Evolutionary conservation across 2,329 filamentous ascomycete species (phyloP), one percentile per base, ranked within the genome.

Genomic region (Xylaria digitata): DNA sequence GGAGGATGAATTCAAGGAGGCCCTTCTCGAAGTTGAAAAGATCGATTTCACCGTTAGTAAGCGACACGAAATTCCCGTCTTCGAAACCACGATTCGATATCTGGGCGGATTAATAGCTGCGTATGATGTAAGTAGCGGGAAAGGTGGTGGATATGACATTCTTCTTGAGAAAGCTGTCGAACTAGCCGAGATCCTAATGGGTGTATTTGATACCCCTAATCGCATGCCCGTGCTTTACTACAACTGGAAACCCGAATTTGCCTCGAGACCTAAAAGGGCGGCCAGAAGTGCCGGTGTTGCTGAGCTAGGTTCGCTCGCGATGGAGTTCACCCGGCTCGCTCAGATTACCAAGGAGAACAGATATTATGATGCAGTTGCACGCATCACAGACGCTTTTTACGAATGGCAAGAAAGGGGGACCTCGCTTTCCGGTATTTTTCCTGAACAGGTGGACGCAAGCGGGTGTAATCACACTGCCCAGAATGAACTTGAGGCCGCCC

Each of bases 1-100:
- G 77, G 84, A 84, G 65, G 80, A 86, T 0, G 90, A 92, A 65
- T 93, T 92, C 73, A 82, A 87, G 46, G 85, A 88, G 72, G 90
- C 90, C 2, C 85, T 90, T 3, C 78, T 83, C 50, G 87, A 86
- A 23, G 75, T 78, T 13, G 77, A 78, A 45, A 79, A 80, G 45
- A 95, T 97, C 65, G 93, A 97, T 78, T 97, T 97, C 73, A 96
- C 92, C 2, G 91, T 87, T 11, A 90, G 88, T 2, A 76, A 79
- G 15, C 84, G 89, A 55, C 77, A 80, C 43, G 87, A 92, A 54
- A 96, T 97, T 52, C 94, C 93, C n/a, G 85, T 97, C 7, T 97
- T 97, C 73, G 94, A 97, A 80, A 96, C 94, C 0, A 92, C 90
- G 11, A 97, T 98, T 75, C 89, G 95, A 58, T 97, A 97, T 74